Evolutionary conservation across 2,329 filamentous ascomycete genomes (phyloP), one percentile per base, ranked within the genome.

Genomic region (Neofusicoccum sp.): DNA sequence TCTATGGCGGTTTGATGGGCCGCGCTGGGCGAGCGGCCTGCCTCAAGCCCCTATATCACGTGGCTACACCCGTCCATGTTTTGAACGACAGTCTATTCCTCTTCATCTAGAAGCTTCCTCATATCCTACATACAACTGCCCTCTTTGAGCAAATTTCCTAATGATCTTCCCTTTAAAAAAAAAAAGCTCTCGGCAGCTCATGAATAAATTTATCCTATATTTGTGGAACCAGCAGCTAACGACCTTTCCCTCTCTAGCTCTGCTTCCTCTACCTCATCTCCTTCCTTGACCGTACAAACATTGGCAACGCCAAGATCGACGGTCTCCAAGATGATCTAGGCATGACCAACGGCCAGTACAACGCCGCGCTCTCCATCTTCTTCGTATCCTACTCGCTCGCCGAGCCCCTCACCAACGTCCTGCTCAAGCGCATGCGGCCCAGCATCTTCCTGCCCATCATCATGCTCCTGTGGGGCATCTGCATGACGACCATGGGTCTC

Each of bases 371-470:
- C 6, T 90, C 89, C 34, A 88, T 96, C 66, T 96, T 96, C 78
- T 96, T 96, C 77, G 81, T 96, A 53, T 91, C 89, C 0, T 96
- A 96, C 71, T 83, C 89, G 2, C 75, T 92, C 34, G 92, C 91
- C 64, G 91, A 95, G 72, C 86, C 86, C 0, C 68, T 92, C 44
- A 91, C 90, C 62, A 96, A 96, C 71, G 79, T 93, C 48, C 75
- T 96, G 26, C 85, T 96, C 62, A 96, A 96, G 76, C 83, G 81
- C 16, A 78, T 90, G 63, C 82, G 86, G 1, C 92, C 92, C 0
- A 90, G 88, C 40, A 76, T 93, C 58, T 96, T 96, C 70, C 86
- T 96, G 60, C 89, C 91, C 2, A 78, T 83, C 33, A 96, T 96
- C 69, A 96, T 96, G 88, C 81, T 84, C 66, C 79, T 81, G 1